These are phyloP conservation scores for Ophiosphaerella korrae DNA, from an alignment of 2,329 filamentous ascomycete species.

Conservation along the genomic window DNA sequence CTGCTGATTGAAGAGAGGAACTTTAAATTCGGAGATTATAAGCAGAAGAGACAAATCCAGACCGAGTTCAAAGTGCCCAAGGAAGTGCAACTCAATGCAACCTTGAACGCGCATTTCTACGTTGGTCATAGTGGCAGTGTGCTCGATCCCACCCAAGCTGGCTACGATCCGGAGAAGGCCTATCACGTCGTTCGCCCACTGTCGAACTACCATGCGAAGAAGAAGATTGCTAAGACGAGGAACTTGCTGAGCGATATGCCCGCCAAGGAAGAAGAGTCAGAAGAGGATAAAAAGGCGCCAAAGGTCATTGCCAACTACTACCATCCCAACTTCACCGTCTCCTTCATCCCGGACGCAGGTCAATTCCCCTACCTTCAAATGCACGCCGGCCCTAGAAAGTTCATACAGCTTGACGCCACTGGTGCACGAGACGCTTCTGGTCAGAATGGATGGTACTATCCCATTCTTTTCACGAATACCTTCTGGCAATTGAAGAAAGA, in stretches of 20 bases:
- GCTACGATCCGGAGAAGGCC: constrained; percentile 76
- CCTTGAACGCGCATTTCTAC: constrained; percentile 93
- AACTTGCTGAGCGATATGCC: constrained; percentile 70
- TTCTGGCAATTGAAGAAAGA: constrained; percentile 96
- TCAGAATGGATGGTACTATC: constrained; percentile 91
- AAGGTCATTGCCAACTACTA: constrained; percentile 86
- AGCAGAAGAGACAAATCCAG: constrained; percentile 77
- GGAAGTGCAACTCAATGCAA: constrained; percentile 87
- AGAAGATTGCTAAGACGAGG: constrained; percentile 84
- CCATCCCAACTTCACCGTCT: constrained; percentile 91
- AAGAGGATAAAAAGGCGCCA: constrained; percentile 59
- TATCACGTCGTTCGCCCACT: constrained; percentile 84
- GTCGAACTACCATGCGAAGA: constrained; percentile 89
- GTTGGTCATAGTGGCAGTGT: constrained; percentile 75
- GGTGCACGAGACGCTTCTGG: constrained; percentile 83
- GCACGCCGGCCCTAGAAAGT: constrained; percentile 76
- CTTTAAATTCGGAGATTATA: constrained; percentile 79
- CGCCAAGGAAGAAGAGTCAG: constrained; percentile 54
- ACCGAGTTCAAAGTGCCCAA: constrained; percentile 78
- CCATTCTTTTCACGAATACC: constrained; percentile 88
- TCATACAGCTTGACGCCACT: constrained; percentile 77
- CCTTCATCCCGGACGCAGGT: constrained; percentile 81
- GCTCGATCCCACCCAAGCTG: constrained; percentile 74
- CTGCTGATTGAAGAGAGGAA: constrained; percentile 79
- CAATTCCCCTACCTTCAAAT: constrained; percentile 68